A percentile compares a stretch with the other conserved stretches of the same genome.
Conservation (phyloP, 768 basidiomycete genomes). For the Hemileccinum impolitum region DNA sequence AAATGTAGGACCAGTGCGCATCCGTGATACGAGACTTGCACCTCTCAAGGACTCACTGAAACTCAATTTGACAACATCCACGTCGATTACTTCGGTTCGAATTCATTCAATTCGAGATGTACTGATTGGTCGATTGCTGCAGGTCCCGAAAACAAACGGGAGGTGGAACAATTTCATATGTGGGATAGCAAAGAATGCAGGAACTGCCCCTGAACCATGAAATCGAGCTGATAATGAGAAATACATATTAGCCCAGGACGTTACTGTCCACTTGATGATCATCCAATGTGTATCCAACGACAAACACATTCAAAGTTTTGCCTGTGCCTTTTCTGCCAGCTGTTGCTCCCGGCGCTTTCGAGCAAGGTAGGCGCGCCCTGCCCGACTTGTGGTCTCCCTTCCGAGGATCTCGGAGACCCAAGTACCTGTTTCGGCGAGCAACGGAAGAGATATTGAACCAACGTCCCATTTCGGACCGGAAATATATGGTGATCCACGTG, state of each 20-base stretch:
- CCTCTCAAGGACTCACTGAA: too few relatives aligned
- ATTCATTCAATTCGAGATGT: not conserved
- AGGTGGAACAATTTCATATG: not conserved
- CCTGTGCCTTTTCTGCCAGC: conserved; percentile 13
- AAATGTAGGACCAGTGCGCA: too few relatives aligned
- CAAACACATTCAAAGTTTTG: conserved; percentile 5
- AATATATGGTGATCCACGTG: not conserved
- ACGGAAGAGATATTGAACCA: conserved; percentile 55
- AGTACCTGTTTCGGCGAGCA: conserved; percentile 70
- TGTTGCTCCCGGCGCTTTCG: conserved; percentile 37
- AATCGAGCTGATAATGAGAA: not conserved
- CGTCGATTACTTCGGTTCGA: not conserved
- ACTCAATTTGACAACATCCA: too few relatives aligned
- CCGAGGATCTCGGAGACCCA: conserved; percentile 77
- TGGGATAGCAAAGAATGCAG: not conserved
- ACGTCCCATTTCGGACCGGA: conserved; percentile 25
- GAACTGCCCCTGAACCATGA: not conserved
- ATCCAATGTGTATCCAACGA: not conserved
- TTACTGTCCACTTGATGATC: not conserved
- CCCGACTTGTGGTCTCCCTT: conserved; percentile 69
- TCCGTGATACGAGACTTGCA: too few relatives aligned
- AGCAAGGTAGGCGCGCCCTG: conserved; percentile 67
- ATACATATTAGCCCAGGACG: not conserved
- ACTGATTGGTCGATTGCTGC: not conserved
- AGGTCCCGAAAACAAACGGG: not conserved